These are phyloP conservation scores for Leishmania arabica DNA, from an alignment of 208 protist species.

Conservation along the genomic window DNA sequence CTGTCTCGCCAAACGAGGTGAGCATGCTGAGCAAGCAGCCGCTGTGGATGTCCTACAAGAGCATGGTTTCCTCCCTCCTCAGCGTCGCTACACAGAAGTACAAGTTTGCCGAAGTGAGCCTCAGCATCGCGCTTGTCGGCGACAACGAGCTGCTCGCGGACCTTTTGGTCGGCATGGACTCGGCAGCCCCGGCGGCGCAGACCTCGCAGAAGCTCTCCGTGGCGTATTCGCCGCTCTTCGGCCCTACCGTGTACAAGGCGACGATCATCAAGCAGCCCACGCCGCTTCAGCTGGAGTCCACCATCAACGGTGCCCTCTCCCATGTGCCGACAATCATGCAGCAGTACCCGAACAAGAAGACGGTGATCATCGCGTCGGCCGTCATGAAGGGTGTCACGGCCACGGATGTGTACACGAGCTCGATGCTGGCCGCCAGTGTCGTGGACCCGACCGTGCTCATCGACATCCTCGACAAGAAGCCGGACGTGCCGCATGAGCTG, in stretches of 20 bases:
- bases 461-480: slow-evolving; percentile 52
- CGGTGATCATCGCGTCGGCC: slow-evolving; percentile 53
- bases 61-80: slow-evolving; percentile 54
- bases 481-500: slow-evolving; percentile 45
- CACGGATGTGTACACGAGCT: slow-evolving; percentile 56
- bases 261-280: slow-evolving; percentile 53
- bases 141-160: slow-evolving; percentile 50
- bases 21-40: slow-evolving; percentile 56
- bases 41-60: slow-evolving; percentile 68
- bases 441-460: slow-evolving; percentile 41
- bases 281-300: slow-evolving; percentile 47
- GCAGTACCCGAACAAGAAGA: slow-evolving; percentile 31
- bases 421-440: slow-evolving; percentile 45
- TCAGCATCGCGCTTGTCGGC: slow-evolving; percentile 46
- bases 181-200: slow-evolving; percentile 22
- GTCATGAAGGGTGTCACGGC: slow-evolving; percentile 56
- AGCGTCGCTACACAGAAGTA: slow-evolving; percentile 52
- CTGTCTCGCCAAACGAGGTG: slow-evolving; percentile 38
- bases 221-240: slow-evolving; percentile 65
- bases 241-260: slow-evolving; percentile 60
- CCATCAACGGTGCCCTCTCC: slow-evolving; percentile 54
- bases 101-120: slow-evolving; percentile 48
- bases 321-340: slow-evolving; percentile 42
- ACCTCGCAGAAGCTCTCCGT: slow-evolving; percentile 36
- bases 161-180: slow-evolving; percentile 28